Conservation (phyloP, 345 rosid species). For the Salix udensis region DNA sequence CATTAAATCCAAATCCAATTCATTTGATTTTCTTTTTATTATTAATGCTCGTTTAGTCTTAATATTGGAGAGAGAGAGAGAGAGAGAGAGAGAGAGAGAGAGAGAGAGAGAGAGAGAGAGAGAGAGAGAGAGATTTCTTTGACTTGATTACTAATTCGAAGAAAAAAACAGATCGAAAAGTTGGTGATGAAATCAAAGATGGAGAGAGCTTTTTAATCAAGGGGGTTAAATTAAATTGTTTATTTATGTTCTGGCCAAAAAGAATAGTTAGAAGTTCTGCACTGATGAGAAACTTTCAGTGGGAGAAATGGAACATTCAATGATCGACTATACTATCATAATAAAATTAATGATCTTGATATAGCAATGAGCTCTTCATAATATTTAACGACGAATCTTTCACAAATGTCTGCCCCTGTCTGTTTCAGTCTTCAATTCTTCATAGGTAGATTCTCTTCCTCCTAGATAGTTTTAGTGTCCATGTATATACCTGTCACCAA, state of each 20-base stretch:
- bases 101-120: neutral
- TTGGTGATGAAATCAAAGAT: neutral
- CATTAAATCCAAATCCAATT: neutral
- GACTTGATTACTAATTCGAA: neutral
- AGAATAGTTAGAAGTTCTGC: slow-evolving; percentile 3
- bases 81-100: neutral
- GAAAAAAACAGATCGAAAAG: neutral
- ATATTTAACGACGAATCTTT: neutral
- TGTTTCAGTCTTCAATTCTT: slow-evolving; percentile 12
- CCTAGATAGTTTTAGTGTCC: no score
- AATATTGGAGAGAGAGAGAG: no score
- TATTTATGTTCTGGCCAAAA: neutral
- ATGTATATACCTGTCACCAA: no score
- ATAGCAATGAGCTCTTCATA: no score
- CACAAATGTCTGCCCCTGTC: neutral
- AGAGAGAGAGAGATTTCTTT: neutral
- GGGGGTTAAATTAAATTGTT: neutral
- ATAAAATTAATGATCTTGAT: no score
- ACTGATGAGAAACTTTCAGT: neutral
- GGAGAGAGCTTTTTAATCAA: neutral
- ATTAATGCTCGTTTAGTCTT: neutral
- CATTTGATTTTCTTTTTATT: neutral
- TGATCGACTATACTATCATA: no score
- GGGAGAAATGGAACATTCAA: no score
- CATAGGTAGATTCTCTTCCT: neutral